Conservation (phyloP, 345 rosid genomes). For the Salix udensis region DNA sequence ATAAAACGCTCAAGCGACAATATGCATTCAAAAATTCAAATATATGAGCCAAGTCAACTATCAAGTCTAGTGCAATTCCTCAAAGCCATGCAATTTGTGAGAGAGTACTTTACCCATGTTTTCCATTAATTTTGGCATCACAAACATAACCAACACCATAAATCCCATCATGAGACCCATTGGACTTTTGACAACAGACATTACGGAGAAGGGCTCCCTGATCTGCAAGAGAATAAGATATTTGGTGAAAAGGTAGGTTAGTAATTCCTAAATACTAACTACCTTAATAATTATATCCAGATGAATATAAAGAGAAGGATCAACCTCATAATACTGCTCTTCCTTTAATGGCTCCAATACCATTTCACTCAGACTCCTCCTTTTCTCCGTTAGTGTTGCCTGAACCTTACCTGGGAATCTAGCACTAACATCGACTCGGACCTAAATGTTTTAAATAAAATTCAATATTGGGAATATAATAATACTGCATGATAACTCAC, state of each 20-base stretch:
- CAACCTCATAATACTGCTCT: slow-evolving; percentile 89
- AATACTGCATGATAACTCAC: neutral
- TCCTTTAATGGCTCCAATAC: slow-evolving; percentile 77
- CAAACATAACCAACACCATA: slow-evolving; percentile 82
- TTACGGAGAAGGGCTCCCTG: slow-evolving; percentile 81
- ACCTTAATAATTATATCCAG: neutral
- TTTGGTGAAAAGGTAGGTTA: slow-evolving; percentile 17
- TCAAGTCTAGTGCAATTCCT: neutral
- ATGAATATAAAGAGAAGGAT: slow-evolving; percentile 8
- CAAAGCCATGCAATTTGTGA: slow-evolving; percentile 1
- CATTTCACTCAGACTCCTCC: slow-evolving; percentile 78
- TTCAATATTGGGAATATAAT: slow-evolving; percentile 6
- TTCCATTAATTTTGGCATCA: slow-evolving; percentile 95
- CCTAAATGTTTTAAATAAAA: slow-evolving; percentile 41
- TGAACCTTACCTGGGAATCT: slow-evolving; percentile 90
- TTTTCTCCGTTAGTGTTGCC: slow-evolving; percentile 88
- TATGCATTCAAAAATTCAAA: neutral
- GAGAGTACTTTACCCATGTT: slow-evolving; percentile 67
- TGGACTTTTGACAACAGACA: slow-evolving; percentile 87
- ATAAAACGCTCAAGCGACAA: neutral
- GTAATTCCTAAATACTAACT: neutral
- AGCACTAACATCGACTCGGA: slow-evolving; percentile 96
- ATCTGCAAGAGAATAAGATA: slow-evolving; percentile 44
- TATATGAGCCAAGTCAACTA: neutral
- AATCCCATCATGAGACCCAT: slow-evolving; percentile 99